Evolutionary conservation across 2,329 filamentous ascomycete species (phyloP), one percentile per base, ranked within the genome.

Genomic region (Paecilomyces formosus): DNA sequence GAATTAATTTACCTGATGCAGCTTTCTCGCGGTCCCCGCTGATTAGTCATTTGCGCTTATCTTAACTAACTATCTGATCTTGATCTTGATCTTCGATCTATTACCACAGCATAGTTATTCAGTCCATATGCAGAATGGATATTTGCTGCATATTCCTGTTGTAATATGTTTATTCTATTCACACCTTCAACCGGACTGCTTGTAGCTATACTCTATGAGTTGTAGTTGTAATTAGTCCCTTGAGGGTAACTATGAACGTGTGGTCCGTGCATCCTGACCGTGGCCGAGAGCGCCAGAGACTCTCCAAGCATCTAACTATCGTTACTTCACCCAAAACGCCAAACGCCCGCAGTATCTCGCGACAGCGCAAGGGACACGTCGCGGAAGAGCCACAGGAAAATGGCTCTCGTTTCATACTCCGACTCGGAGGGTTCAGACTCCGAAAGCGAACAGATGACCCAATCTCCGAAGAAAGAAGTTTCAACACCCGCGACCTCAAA

Each of bases 351-450:
- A 9, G 8, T 21, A 9, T 11, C n/a, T 18, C n/a, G n/a, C 39
- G 2, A 39, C 35, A 39, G 35, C 13, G 4, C 35, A 39, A 7
- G n/a, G 35, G 35, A 3, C 15, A 39, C 5, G 1, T 12, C 15
- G 15, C 35, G 13, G 35, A 39, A 39, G 13, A n/a, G 35, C 11
- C 35, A 39, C 35, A 13, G n/a, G n/a, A 74, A 54, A 45, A 94
- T 94, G 89, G 87, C 83, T 13, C 79, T 96, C 30, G 90, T 94
- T 64, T 86, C 88, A 61, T 96, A 95, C 68, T 92, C 90, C 3
- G 90, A 92, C 71, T 94, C 87, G 0, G 87, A 88, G 66, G 78
- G 74, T 53, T 91, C 87, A 12, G 88, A 88, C 57, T 80, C 80
- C 15, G 87, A 89, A 57, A 68, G 52, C 55, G 72, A 62, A 63